Evolutionary conservation across 306 rosid species (phyloP).

Genomic region (Malus sylvestris): DNA sequence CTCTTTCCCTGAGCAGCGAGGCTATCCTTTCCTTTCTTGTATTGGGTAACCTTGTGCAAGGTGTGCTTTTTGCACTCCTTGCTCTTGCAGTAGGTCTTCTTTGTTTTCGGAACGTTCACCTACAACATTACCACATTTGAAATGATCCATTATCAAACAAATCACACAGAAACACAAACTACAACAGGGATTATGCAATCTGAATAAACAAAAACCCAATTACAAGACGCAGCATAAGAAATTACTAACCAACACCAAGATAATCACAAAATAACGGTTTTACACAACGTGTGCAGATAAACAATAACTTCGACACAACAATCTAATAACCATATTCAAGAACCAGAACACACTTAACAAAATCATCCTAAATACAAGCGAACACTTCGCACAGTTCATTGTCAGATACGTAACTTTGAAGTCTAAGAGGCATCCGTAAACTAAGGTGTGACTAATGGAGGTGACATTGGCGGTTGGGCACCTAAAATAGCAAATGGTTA

Average conservation of each 20-base stretch:
- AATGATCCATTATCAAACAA: background rate
- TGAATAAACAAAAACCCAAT: background rate
- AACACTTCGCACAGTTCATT: background rate
- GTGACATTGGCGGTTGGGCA: no score
- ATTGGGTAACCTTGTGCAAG: slow-evolving; percentile 41
- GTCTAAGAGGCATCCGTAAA: background rate
- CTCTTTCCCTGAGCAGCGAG: slow-evolving; percentile 44
- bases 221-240: background rate
- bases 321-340: background rate
- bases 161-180: background rate
- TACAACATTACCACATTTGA: background rate
- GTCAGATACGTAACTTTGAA: background rate
- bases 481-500: no score
- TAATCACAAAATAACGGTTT: background rate
- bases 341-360: background rate
- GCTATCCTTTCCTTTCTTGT: slow-evolving; percentile 38
- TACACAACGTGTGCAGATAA: background rate
- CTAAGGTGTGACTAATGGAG: no score
- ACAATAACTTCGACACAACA: background rate
- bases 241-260: background rate
- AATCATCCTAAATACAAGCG: background rate
- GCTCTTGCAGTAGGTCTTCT: slow-evolving; percentile 41
- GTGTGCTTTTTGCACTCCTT: slow-evolving; percentile 44
- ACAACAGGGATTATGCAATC: background rate
- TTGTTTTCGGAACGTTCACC: slow-evolving; percentile 47